Percentiles rank a stretch among this genome's conserved stretches.
Evolutionary conservation across 331 rosid genomes (phyloP).

Genomic region (Malus hybrid): DNA sequence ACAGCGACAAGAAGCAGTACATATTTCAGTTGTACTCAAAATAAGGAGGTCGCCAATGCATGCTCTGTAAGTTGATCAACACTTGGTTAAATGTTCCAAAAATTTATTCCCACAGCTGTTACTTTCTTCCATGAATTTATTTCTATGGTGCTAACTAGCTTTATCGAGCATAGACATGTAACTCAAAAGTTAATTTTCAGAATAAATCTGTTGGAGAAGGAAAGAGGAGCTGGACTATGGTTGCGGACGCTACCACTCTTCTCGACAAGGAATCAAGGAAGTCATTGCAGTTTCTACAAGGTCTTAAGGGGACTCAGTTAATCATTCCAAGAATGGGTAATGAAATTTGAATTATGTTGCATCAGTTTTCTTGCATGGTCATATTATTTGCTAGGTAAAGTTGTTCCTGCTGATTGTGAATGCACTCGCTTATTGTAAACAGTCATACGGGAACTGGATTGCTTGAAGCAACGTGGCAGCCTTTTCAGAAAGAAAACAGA

Average conservation of each 20-base stretch:
- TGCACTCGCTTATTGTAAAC: constrained; percentile 6
- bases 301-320: constrained; percentile 67
- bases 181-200: constrained; percentile 24
- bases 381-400: neutral
- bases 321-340: constrained; percentile 75
- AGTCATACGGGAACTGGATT: constrained; percentile 66
- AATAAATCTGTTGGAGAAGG: constrained; percentile 25
- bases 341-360: neutral
- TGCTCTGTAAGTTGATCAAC: constrained; percentile 31
- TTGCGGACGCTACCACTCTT: constrained; percentile 64
- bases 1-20: constrained; percentile 27
- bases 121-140: constrained; percentile 4
- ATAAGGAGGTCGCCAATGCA: constrained; percentile 12
- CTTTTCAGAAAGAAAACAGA: constrained; percentile 52
- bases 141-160: constrained; percentile 6
- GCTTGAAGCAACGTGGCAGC: constrained; percentile 38
- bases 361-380: neutral
- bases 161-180: neutral
- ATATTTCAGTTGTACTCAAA: constrained; percentile 19
- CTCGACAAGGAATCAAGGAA: constrained; percentile 79
- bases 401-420: constrained; percentile 1
- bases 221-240: constrained; percentile 63
- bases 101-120: constrained; percentile 3
- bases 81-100: constrained; percentile 8
- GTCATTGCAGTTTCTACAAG: constrained; percentile 69